These are phyloP conservation scores for Zizania palustris DNA, from an alignment of 202 grass and related monocot species.

Conservation along the genomic window DNA sequence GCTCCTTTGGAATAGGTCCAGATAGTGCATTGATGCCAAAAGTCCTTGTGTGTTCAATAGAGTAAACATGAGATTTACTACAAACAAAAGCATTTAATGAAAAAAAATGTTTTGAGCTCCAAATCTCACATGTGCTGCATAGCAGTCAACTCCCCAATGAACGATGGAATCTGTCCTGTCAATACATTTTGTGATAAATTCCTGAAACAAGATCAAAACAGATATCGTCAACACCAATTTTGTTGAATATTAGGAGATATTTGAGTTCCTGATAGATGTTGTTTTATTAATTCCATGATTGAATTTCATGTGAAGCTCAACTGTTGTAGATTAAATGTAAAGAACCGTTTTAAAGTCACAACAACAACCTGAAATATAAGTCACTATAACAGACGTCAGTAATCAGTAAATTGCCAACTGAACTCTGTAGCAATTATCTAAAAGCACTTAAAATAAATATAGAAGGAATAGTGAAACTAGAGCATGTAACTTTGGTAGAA, in stretches of 20 bases:
- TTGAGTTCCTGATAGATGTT: not conserved
- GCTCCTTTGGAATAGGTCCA: slow-evolving; percentile 84
- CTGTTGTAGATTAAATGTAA: not conserved
- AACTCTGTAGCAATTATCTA: not conserved
- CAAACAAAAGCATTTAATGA: not conserved
- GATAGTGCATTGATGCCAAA: slow-evolving; percentile 73
- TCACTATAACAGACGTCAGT: too few relatives aligned
- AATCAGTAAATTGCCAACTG: not conserved
- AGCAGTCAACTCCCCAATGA: slow-evolving; percentile 69
- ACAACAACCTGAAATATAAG: too few relatives aligned
- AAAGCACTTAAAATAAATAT: not conserved
- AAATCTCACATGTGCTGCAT: slow-evolving; percentile 61
- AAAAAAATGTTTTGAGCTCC: not conserved
- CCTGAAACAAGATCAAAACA: slow-evolving; percentile 59
- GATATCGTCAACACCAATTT: not conserved
- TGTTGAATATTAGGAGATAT: not conserved
- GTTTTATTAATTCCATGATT: not conserved
- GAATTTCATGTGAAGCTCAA: not conserved
- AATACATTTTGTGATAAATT: slow-evolving; percentile 60
- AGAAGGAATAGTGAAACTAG: not conserved
- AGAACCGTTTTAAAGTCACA: not conserved
- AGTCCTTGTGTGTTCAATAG: slow-evolving; percentile 41
- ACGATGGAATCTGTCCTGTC: slow-evolving; percentile 67
- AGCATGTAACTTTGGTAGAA: not conserved
- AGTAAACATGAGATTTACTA: slow-evolving; percentile 31